phyloP scores from a whole-genome alignment of 106 monocot genomes.

The Dioscorea zingiberensis region DNA sequence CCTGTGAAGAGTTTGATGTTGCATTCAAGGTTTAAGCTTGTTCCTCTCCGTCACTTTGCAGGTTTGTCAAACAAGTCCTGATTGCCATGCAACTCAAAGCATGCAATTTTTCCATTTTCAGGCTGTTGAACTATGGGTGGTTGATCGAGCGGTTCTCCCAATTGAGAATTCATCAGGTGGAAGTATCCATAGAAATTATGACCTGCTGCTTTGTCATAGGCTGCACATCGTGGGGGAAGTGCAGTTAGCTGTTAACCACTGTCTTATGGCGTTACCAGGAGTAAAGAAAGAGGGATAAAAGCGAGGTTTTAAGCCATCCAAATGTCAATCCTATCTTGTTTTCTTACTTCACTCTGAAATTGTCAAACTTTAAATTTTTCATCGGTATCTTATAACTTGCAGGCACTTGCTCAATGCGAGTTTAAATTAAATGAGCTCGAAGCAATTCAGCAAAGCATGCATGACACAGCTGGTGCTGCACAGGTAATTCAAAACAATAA shows the following conservation, averaged over 20 bases:
- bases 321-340: conserved; percentile 22
- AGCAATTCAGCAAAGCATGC: conserved; percentile 44
- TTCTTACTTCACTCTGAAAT: neutral
- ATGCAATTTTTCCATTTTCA: conserved; percentile 7
- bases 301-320: conserved; percentile 73
- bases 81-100: neutral
- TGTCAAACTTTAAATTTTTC: neutral
- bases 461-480: conserved; percentile 74
- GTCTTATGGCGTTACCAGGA: conserved; percentile 62
- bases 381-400: neutral
- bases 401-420: conserved; percentile 77
- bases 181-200: conserved; percentile 72
- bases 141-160: conserved; percentile 76
- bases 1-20: conserved; percentile 75
- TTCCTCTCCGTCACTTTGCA: neutral
- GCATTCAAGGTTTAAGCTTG: conserved; percentile 56
- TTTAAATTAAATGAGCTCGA: conserved; percentile 28
- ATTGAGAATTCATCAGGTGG: conserved; percentile 69
- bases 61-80: neutral
- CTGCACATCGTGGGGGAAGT: conserved; percentile 86
- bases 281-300: conserved; percentile 46
- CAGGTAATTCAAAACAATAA: conserved; percentile 27
- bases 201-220: conserved; percentile 60
- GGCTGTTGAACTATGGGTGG: conserved; percentile 77
- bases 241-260: conserved; percentile 50